Base-by-base conservation (phyloP, 768 basidiomycete species). In the Coprinopsis cinerea region DNA sequence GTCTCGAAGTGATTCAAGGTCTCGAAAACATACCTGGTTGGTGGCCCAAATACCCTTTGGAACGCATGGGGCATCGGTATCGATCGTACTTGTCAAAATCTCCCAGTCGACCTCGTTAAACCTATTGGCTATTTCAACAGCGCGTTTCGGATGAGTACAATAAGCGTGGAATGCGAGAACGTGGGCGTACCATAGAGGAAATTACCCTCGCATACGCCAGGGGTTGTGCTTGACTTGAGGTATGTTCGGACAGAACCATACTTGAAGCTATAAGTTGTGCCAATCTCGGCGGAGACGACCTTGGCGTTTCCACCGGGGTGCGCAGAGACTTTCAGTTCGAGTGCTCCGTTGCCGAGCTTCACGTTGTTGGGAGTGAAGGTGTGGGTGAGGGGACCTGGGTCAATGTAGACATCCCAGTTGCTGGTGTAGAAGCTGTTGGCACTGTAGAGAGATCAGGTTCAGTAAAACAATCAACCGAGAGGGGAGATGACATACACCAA, bases 41-140 rank as follows among this genome's bases (percentile, higher is more conserved):
- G 66, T 66, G 15, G 67, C 65, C 68, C 68, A 68, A 26, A 67
- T 67, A 11, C 68, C 68, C 35, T 64, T 58, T 43, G 63, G 61
- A 41, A 68, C 61, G 24, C 60, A 46, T 14, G 57, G 44, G 45
- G 56, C 66, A 5, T 59, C 36, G n/a, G 44, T 49, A 20, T 59
- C 55, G 5, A 60, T 59, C 4, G 68, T 70, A 49, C 59, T 65
- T 6, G 68, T 70, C 52, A 70, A 55, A 26, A 65, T 68, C 43
- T 68, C 68, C 47, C 54, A 67, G 46, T 70, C 68, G 17, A 49
- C 63, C 49, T 69, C 68, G 41, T 66, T 62, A 30, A 59, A 62
- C 18, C 64, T 61, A 30, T 61, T 63, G 37, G 55, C 68, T 67
- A 48, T 35, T 10, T 37, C 17, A 28, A 23, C 25, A 20, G 14